Conservation (phyloP, 2,329 filamentous ascomycete species). For the Zymoseptoria passerinii region DNA sequence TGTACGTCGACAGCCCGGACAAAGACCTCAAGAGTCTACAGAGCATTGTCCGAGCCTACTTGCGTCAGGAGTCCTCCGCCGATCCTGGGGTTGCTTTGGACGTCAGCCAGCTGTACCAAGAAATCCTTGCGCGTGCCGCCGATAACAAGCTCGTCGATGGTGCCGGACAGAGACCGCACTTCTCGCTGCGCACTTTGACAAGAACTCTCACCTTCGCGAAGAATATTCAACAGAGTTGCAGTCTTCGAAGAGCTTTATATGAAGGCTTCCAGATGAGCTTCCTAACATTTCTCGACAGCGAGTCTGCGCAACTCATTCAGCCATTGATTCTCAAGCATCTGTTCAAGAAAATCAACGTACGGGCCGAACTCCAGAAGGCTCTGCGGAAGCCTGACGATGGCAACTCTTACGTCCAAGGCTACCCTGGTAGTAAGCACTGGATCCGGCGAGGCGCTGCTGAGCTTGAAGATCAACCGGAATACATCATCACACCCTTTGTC, state of each 20-base stretch:
- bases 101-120: slow-evolving; percentile 78
- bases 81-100: slow-evolving; percentile 69
- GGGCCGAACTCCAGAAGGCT: slow-evolving; percentile 66
- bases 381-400: slow-evolving; percentile 71
- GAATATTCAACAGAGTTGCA: slow-evolving; percentile 76
- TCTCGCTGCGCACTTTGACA: slow-evolving; percentile 89
- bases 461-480: slow-evolving; percentile 69
- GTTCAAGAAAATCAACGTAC: slow-evolving; percentile 60
- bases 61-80: slow-evolving; percentile 59
- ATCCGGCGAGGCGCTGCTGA: slow-evolving; percentile 64
- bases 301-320: slow-evolving; percentile 69
- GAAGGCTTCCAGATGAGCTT: slow-evolving; percentile 99
- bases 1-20: slow-evolving; percentile 90
- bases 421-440: slow-evolving; percentile 45
- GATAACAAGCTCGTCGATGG: slow-evolving; percentile 86
- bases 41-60: slow-evolving; percentile 79
- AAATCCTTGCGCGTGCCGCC: slow-evolving; percentile 72
- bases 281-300: slow-evolving; percentile 73
- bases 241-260: slow-evolving; percentile 73
- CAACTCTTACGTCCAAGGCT: slow-evolving; percentile 60
- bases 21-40: slow-evolving; percentile 77
- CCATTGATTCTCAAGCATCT: slow-evolving; percentile 76
- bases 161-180: slow-evolving; percentile 91
- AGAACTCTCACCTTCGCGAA: slow-evolving; percentile 81
- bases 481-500: slow-evolving; percentile 94